phyloP scores from a whole-genome alignment of 352 stramenopile species.

The Phytophthora hybrid region DNA sequence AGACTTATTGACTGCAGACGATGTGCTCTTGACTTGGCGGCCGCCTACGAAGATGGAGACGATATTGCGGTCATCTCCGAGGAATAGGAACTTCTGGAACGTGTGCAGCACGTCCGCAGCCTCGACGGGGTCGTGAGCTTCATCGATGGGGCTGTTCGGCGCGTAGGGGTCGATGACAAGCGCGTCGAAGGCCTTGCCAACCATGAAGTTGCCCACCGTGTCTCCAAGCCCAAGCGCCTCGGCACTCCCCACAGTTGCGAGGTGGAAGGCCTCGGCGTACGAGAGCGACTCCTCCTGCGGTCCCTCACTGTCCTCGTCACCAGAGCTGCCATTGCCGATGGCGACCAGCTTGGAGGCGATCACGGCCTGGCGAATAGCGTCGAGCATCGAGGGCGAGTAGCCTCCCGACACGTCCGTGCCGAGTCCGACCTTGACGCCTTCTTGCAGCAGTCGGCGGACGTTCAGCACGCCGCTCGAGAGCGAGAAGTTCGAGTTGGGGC shows the following conservation, averaged over 20 bases:
- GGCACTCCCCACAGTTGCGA: constrained; percentile 91
- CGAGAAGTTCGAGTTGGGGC: constrained; percentile 96
- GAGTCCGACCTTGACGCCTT: constrained; percentile 92
- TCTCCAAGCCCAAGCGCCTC: constrained; percentile 81
- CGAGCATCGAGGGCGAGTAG: constrained; percentile 95
- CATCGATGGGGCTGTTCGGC: constrained; percentile 72
- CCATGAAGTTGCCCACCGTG: constrained; percentile 89
- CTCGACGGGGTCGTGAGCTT: constrained; percentile 54
- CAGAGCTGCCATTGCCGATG: constrained; percentile 66
- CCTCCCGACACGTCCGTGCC: constrained; percentile 95
- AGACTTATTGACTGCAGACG: constrained; percentile 9
- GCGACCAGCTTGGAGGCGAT: constrained; percentile 90
- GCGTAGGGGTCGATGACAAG: constrained; percentile 81
- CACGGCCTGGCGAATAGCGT: constrained; percentile 90
- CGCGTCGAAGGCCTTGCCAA: constrained; percentile 93
- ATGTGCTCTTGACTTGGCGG: constrained; percentile 58
- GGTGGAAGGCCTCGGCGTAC: constrained; percentile 89
- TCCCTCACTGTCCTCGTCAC: constrained; percentile 39
- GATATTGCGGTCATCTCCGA: constrained; percentile 93
- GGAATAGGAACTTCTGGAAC: constrained; percentile 94
- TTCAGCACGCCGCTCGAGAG: constrained; percentile 91
- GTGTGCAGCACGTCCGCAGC: constrained; percentile 60
- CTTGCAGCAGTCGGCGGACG: constrained; percentile 72
- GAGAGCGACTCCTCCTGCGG: constrained; percentile 48
- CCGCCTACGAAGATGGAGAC: constrained; percentile 85